Conservation (phyloP, 2,329 filamentous ascomycete genomes). For the Dothistroma pini region DNA sequence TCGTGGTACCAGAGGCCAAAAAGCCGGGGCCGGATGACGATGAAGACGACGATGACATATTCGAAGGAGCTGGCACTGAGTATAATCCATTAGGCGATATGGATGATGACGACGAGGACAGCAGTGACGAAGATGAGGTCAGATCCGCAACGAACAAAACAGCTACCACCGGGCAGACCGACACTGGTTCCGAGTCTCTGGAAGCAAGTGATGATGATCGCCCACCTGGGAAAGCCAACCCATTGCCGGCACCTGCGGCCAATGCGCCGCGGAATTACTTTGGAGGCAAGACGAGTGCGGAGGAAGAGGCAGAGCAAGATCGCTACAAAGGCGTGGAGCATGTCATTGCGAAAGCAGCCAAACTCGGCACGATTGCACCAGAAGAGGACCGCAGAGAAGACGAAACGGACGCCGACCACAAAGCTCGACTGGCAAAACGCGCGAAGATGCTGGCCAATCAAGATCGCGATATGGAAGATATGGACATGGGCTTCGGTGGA, state of each 20-base stretch:
- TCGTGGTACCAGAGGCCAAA: conserved; percentile 23
- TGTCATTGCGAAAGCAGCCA: conserved; percentile 67
- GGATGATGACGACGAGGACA: conserved; percentile 45
- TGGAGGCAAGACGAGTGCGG: conserved; percentile 23
- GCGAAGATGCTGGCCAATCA: conserved; percentile 65
- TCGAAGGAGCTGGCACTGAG: conserved; percentile 56
- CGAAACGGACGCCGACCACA: conserved; percentile 50
- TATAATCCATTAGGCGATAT: conserved; percentile 58
- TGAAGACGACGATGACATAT: conserved; percentile 59
- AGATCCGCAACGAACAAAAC: neutral
- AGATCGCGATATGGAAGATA: conserved; percentile 79
- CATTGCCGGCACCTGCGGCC: neutral
- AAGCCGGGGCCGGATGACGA: conserved; percentile 17
- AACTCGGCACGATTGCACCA: conserved; percentile 46
- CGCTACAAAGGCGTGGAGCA: conserved; percentile 33
- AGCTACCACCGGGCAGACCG: too few relatives aligned
- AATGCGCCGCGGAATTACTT: conserved; percentile 37
- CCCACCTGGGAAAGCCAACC: conserved; percentile 10
- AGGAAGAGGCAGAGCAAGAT: conserved; percentile 19
- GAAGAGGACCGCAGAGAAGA: conserved; percentile 41
- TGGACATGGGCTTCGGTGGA: conserved; percentile 92
- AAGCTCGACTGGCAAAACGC: conserved; percentile 61
- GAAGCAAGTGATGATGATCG: conserved; percentile 36
- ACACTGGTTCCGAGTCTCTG: neutral
- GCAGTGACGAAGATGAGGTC: conserved; percentile 38